Percentiles rank a stretch among this genome's conserved stretches.
Evolutionary conservation across 805 yeast genomes (phyloP).

Genomic region (Spathaspora hagerdaliae): DNA sequence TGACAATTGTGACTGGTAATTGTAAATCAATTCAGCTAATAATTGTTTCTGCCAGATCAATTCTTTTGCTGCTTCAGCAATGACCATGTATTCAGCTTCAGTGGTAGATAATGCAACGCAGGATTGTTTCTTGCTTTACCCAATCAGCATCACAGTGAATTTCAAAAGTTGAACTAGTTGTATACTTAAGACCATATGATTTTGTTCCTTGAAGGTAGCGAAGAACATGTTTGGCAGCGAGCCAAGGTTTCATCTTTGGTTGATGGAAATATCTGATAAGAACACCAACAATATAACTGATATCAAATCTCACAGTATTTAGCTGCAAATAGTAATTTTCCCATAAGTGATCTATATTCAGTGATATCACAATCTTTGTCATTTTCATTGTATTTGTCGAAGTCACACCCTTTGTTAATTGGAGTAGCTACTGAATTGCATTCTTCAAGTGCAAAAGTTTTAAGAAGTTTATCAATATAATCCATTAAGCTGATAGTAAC

Average conservation of each 20-base stretch:
- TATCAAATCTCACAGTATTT: not conserved
- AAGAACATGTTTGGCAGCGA: not conserved
- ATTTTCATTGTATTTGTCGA: too few relatives aligned
- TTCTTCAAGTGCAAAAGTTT: too few relatives aligned
- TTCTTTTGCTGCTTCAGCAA: not conserved
- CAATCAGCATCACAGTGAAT: slow-evolving; percentile 13
- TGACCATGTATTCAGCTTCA: slow-evolving; percentile 12
- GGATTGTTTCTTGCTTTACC: slow-evolving; percentile 10
- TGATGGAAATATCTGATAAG: too few relatives aligned
- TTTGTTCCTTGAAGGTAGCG: slow-evolving; percentile 11
- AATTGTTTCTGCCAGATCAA: too few relatives aligned
- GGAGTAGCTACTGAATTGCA: too few relatives aligned
- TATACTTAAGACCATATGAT: not conserved
- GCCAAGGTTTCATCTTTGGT: not conserved
- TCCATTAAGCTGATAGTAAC: too few relatives aligned
- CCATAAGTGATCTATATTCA: not conserved
- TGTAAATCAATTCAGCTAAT: too few relatives aligned
- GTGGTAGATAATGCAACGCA: slow-evolving; percentile 10
- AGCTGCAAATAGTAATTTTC: not conserved
- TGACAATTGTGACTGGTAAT: too few relatives aligned
- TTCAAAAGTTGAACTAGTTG: not conserved
- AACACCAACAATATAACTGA: too few relatives aligned
- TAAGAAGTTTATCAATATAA: too few relatives aligned
- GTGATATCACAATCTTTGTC: too few relatives aligned
- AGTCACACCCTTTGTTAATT: too few relatives aligned